These are phyloP conservation scores for Endocladia muricata DNA, from an alignment of 31 red algal species.

Conservation along the genomic window DNA sequence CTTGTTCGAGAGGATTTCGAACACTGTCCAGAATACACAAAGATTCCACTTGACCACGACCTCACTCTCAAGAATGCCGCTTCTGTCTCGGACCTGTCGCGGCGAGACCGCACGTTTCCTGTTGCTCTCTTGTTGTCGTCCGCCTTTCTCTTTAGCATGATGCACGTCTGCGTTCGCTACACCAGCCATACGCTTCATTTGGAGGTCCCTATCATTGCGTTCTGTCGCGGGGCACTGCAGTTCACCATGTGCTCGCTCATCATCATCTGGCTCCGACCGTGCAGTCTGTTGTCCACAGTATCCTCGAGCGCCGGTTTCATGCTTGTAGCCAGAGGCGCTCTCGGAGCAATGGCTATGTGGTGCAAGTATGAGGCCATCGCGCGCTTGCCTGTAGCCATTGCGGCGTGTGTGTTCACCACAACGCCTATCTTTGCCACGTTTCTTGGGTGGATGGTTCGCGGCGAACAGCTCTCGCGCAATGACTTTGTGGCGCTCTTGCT, in stretches of 20 bases:
- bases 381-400: not conserved
- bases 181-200: not conserved
- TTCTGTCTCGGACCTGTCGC: no score
- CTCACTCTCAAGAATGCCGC: no score
- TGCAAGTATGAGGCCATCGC: not conserved
- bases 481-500: not conserved
- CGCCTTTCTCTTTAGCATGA: not conserved
- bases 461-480: not conserved
- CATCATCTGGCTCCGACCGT: not conserved
- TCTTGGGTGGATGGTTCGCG: not conserved
- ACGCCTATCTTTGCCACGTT: not conserved
- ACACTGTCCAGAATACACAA: no score
- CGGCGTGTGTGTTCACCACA: not conserved
- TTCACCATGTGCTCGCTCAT: slow-evolving; percentile 1
- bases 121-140: not conserved
- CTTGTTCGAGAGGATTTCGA: not conserved
- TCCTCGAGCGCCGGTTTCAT: not conserved
- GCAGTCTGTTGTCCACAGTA: not conserved
- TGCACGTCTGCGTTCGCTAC: not conserved
- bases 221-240: not conserved
- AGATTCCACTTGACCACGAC: no score
- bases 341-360: not conserved
- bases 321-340: not conserved
- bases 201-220: not conserved
- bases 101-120: no score